Evolutionary conservation across 305 asterid species (phyloP), one percentile per base, ranked within the genome.

Genomic region (Fraxinus greggii): DNA sequence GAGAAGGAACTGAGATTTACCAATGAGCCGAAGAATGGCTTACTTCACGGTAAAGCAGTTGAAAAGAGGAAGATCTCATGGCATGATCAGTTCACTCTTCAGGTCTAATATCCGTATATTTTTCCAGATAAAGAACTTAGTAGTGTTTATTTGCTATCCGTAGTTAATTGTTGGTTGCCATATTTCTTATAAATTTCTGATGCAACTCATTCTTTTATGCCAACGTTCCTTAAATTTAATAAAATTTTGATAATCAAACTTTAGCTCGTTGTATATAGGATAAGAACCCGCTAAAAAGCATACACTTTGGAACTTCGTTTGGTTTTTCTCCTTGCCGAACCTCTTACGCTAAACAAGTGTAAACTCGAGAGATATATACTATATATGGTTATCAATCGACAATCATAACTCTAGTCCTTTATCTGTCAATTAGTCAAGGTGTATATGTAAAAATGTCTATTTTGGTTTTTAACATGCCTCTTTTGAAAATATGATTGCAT

Each of bases 11-110:
- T 73, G n/a, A 48, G 59, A 48, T 48, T 54, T 54, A 9, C 63
- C 24, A 21, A 21, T 59, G 29, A 23, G 28, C 29, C 13, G 69
- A 59, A 59, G 69, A 87, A 79, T 42, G 78, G 7, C 40, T 40
- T 83, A 54, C 9, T 74, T 63, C 79, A 54, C 33, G 82, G 75
- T 73, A 79, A 81, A 81, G 79, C 77, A 31, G 73, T 35, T 13
- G 86, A 85, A 73, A 83, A 82, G 84, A 74, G 76, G 87, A 83
- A 89, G 81, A 84, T 83, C 59, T 42, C 82, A 70, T 61, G 86
- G 89, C 89, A 84, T 33, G 88, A 82, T 87, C 84, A 79, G 82
- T 74, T 84, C 79, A 70, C 86, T 75, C 63, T 87, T 54, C 88
- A 81, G 82, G 82, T 87, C 81, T 87, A 23, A 82, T 51, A 63